A percentile compares a stretch with the other conserved stretches of the same genome.
These are phyloP conservation scores for Thuidium tamariscinum DNA, from an alignment of 225 moss, liverwort and hornwort species.

Conservation along the genomic window DNA sequence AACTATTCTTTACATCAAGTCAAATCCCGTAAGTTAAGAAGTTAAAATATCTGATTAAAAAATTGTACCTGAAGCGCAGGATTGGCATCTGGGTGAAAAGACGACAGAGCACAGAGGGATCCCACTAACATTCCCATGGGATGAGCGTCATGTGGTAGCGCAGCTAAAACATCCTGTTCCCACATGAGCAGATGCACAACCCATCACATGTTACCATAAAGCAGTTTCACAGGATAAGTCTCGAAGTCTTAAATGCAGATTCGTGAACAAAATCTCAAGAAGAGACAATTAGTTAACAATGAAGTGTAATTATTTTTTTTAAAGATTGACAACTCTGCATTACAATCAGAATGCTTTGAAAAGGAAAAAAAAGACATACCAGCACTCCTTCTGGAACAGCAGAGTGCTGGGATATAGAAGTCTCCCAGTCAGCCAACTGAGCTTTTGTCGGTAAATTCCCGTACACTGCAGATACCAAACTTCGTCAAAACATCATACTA, in stretches of 20 bases:
- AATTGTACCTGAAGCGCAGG: conserved; percentile 67
- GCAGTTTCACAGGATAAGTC: not conserved
- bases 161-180: conserved; percentile 55
- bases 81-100: conserved; percentile 89
- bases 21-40: not conserved
- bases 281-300: not conserved
- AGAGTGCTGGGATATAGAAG: conserved; percentile 61
- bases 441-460: conserved; percentile 66
- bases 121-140: conserved; percentile 95
- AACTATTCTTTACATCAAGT: not conserved
- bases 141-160: conserved; percentile 82
- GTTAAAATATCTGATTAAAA: not conserved
- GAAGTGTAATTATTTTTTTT: not conserved
- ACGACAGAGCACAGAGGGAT: conserved; percentile 73
- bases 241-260: not conserved
- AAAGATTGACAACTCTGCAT: not conserved
- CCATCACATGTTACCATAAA: not conserved
- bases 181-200: not conserved
- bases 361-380: conserved; percentile 23
- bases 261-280: not conserved
- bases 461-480: conserved; percentile 53
- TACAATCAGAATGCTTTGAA: not conserved
- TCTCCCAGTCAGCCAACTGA: conserved; percentile 71
- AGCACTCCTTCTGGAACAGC: conserved; percentile 88
- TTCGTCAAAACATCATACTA: not conserved